Conservation (phyloP, 108 stramenopile genomes). For the Pelagomonas calceolata region DNA sequence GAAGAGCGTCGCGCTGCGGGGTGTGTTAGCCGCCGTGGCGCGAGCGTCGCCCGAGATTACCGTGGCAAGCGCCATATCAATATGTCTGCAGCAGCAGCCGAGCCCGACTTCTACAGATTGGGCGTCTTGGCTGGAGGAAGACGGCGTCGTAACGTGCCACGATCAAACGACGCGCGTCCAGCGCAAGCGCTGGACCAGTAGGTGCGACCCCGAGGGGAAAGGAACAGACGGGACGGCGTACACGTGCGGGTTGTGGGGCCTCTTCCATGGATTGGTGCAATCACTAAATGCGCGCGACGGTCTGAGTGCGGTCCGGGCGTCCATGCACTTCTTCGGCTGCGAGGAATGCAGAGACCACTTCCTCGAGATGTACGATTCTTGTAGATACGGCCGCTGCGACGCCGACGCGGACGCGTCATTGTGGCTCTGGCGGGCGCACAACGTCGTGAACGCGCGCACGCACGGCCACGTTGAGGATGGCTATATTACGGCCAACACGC, state of each 20-base stretch:
- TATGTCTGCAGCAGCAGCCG: slow-evolving; percentile 32
- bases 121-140: neutral
- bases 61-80: neutral
- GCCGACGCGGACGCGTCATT: too few species aligned
- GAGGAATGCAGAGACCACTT: slow-evolving; percentile 65
- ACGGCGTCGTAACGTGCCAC: neutral
- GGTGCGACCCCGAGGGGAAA: slow-evolving; percentile 1
- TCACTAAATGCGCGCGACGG: slow-evolving; percentile 4
- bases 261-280: slow-evolving; percentile 68
- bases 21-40: too few species aligned
- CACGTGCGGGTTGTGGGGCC: slow-evolving; percentile 71
- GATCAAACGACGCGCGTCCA: too few species aligned
- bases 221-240: slow-evolving; percentile 46
- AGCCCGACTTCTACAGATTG: slow-evolving; percentile 21
- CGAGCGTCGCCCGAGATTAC: too few species aligned
- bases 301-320: slow-evolving; percentile 20
- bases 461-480: too few species aligned
- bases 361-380: slow-evolving; percentile 50
- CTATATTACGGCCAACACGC: too few species aligned
- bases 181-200: too few species aligned
- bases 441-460: too few species aligned
- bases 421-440: too few species aligned
- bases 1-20: too few species aligned
- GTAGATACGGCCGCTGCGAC: slow-evolving; percentile 7
- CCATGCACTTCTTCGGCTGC: slow-evolving; percentile 66